Evolutionary conservation across 176 grass and related monocot species (phyloP).

Genomic region (Guadua angustifolia): DNA sequence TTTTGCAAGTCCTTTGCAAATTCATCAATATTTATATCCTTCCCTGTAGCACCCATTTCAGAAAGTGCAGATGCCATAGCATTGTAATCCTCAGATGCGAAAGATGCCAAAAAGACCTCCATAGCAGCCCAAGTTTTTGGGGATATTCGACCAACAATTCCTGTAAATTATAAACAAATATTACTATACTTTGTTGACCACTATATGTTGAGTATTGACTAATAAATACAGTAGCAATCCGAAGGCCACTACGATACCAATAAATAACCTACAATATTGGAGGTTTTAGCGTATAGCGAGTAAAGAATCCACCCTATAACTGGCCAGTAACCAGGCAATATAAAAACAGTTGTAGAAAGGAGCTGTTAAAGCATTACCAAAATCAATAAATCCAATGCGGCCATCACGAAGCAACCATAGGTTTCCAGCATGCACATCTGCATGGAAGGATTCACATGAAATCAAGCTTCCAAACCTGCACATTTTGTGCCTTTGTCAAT

Average conservation of each 20-base stretch:
- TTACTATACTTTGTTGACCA: not conserved
- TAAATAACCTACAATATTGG: not conserved
- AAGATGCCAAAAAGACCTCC: conserved; percentile 94
- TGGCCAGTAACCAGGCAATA: not conserved
- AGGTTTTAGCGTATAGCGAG: not conserved
- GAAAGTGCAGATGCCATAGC: conserved; percentile 83
- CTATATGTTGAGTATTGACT: not conserved
- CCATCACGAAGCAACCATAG: conserved; percentile 97
- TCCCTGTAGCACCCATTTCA: conserved; percentile 93
- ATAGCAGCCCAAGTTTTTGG: conserved; percentile 91
- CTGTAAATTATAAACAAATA: conserved; percentile 51
- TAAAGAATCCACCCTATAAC: conserved; percentile 8
- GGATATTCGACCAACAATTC: conserved; percentile 95
- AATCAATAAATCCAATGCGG: conserved; percentile 92
- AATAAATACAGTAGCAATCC: not conserved
- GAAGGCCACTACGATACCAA: not conserved
- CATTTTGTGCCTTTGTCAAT: conserved; percentile 35
- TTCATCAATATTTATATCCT: conserved; percentile 73
- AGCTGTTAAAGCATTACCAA: conserved; percentile 61
- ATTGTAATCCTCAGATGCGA: conserved; percentile 81
- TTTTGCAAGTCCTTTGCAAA: conserved; percentile 92
- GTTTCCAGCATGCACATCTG: conserved; percentile 96
- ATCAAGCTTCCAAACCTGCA: conserved; percentile 97
- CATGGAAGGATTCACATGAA: conserved; percentile 92
- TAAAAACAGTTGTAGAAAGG: not conserved